phyloP scores from a whole-genome alignment of 345 rosid genomes.

The Rubroshorea leprosula region DNA sequence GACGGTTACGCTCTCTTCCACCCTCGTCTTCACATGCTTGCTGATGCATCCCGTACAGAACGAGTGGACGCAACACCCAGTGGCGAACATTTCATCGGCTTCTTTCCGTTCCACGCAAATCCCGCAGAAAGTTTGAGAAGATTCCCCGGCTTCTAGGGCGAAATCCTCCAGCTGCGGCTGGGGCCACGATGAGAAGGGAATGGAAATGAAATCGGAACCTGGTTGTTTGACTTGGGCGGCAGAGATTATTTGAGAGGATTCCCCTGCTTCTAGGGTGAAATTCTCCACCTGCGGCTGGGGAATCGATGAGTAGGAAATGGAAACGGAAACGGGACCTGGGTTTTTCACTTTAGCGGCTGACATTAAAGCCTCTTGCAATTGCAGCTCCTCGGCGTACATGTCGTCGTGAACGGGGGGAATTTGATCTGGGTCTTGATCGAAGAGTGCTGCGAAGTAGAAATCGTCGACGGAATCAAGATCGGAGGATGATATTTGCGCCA shows the following conservation, averaged over 20 bases:
- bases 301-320: not conserved
- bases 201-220: not conserved
- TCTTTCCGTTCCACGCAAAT: conserved; percentile 35
- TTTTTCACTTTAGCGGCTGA: not conserved
- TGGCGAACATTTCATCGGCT: conserved; percentile 14
- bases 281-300: not conserved
- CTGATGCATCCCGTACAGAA: conserved; percentile 31
- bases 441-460: conserved; percentile 2
- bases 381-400: conserved; percentile 15
- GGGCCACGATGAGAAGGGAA: not conserved
- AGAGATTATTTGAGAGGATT: no score
- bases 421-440: not conserved
- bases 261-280: not conserved
- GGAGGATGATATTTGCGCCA: not conserved
- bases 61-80: conserved; percentile 25
- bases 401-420: conserved; percentile 11
- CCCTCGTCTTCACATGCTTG: conserved; percentile 24
- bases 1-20: not conserved
- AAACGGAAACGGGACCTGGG: not conserved
- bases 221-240: no score
- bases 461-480: conserved; percentile 7
- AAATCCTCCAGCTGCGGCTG: not conserved
- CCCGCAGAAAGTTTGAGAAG: conserved; percentile 31
- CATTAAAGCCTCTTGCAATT: conserved; percentile 18
- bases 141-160: conserved; percentile 19